Base-by-base conservation (phyloP, 164 flowering plant genomes). In the Aristolochia contorta region DNA sequence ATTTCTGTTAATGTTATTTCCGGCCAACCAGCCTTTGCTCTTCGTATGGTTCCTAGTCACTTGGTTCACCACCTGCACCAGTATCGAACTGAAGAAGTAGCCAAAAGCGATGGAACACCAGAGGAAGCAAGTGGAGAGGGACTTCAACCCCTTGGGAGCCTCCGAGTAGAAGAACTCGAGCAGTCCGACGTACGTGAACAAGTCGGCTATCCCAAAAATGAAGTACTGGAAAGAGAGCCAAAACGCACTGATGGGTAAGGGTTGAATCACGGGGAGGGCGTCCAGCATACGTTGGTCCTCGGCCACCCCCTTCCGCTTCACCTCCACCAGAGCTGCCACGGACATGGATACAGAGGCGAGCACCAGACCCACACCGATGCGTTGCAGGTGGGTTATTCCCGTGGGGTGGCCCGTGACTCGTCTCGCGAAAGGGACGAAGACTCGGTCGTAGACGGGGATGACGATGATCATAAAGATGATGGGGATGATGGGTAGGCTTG, bases 141-240 rank as follows among this genome's bases (percentile, higher is more conserved):
- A 62, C 54, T 77, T 80, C 32, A 83, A 47, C 12, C 52, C 75
- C 50, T 69, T 73, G 0, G 87, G 84, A 12, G 83, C 74, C 56
- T 83, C 77, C 0, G 79, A 77, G 66, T 83, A 79, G 73, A 83
- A 80, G 53, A 80, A 77, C 47, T 83, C 80, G 0, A 83, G 77
- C 25, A 83, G 67, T 3, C 87, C 83, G 0, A 74, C 77, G 18
- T 68, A 77, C 0, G 87, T 80, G 41, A 83, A 79, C 79, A 83
- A 57, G 69, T 83, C 84, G 4, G 84, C 82, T 12, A 83, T 70
- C 6, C 84, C 84, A 33, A 79, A 79, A 46, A 83, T 71, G 69
- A 79, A 80, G 77, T 61, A 83, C 66, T 83, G 87, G 27, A 77
- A 58, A 0, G 80, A 71, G 23, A 83, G 62, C 83, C 83, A 79